Conservation (phyloP, 805 yeast genomes). For the Saccharomycopsis oosterbeekiorum region DNA sequence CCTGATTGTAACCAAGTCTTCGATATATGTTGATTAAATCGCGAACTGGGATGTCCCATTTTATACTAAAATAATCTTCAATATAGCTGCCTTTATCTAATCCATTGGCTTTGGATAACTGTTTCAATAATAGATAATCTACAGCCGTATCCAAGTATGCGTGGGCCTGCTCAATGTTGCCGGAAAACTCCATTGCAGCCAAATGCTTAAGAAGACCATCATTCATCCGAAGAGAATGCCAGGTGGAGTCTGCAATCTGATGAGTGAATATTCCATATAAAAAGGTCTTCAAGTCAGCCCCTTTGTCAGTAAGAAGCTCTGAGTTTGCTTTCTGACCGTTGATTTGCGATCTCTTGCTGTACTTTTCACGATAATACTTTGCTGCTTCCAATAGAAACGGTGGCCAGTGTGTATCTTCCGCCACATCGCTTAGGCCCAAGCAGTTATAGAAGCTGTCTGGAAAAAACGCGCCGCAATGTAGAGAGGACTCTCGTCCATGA, state of each 20-base stretch:
- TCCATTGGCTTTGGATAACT: conserved; percentile 23
- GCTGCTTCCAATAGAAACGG: conserved; percentile 44
- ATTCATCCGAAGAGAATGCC: conserved; percentile 52
- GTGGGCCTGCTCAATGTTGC: conserved; percentile 42
- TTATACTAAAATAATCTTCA: conserved; percentile 21
- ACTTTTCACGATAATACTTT: conserved; percentile 29
- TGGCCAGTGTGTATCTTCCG: conserved; percentile 66
- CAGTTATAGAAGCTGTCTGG: conserved; percentile 65
- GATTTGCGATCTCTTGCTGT: background rate
- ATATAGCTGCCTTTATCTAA: background rate
- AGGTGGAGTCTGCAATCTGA: conserved; percentile 53
- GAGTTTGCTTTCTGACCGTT: no score
- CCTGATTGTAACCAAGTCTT: conserved; percentile 27
- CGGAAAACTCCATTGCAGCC: conserved; percentile 45
- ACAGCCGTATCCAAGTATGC: conserved; percentile 52
- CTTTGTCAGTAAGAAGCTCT: background rate
- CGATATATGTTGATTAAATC: conserved; percentile 35
- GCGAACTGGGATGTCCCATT: conserved; percentile 35
- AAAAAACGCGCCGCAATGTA: conserved; percentile 55
- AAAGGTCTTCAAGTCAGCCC: conserved; percentile 38
- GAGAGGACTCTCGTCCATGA: conserved; percentile 23
- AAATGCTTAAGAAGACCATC: conserved; percentile 44
- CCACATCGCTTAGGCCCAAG: conserved; percentile 37
- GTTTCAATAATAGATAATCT: conserved; percentile 41
- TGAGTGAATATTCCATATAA: conserved; percentile 50